Base-by-base conservation (phyloP, 192 early-diverging fungal species). In the Linnemannia exigua region DNA sequence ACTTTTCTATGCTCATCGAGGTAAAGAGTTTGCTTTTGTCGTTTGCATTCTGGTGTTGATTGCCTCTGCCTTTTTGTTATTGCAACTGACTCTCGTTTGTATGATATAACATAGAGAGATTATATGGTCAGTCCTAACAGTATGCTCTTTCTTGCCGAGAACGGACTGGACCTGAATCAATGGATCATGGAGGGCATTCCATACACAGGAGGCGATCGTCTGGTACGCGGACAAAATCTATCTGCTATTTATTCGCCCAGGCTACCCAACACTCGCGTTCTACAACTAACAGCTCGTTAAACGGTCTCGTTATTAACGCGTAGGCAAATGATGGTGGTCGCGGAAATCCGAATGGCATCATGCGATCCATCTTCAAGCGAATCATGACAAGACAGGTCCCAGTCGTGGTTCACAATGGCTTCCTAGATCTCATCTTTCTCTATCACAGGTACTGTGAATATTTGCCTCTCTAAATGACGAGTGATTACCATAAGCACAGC, bases 361-460 rank as follows among this genome's bases (percentile, higher is more conserved):
- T 95, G 76, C 88, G 92, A 70, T 88, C 90, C 28, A 83, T 95
- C 46, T 92, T 94, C 70, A 75, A 89, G 20, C 88, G 91, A 4
- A 87, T 94, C 51, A 82, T 92, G 46, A 82, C 82, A 0, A 71
- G 72, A 41, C 81, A 88, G 5, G 86, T 94, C 19, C 96, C 97
- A 2, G 81, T 99, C 20, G 91, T 98, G 14, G 88, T 98, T 0
- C 99, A 99, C 91, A 99, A 99, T 85, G 99, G 98, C 0, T 89
- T 99, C 28, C 88, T 98, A 38, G 99, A 99, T 84, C 82, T 99
- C 16, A 93, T 98, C 77, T 99, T 97, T 84, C 70, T 99, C 15
- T 99, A 99, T 87, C 94, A 97, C 28, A 86, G 84, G 84, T 86
- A 86, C 41, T 44, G 41, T 44, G 9, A 44, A 44, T 44, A 44